Percentiles rank a stretch among this genome's conserved stretches.
These are phyloP conservation scores for Tubosaeta brunneosetosa DNA, from an alignment of 768 basidiomycete species.

Conservation along the genomic window DNA sequence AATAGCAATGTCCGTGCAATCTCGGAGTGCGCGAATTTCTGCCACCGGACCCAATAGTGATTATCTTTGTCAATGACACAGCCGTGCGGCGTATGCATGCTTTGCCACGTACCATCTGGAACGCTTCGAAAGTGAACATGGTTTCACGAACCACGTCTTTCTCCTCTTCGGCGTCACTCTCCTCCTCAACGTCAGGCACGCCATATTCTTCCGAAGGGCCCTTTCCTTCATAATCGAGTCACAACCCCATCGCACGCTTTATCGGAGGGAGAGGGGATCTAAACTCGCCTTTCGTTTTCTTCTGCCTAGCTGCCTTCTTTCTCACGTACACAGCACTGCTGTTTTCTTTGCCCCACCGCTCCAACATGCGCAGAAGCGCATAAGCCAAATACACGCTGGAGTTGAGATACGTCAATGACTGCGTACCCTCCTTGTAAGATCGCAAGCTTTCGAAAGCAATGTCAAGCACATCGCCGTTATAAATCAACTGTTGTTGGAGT, in stretches of 20 bases:
- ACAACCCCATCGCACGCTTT: slow-evolving; percentile 8
- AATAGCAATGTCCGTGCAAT: slow-evolving; percentile 79
- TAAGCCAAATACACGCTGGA: slow-evolving; percentile 81
- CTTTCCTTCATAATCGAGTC: slow-evolving; percentile 28
- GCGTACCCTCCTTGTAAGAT: slow-evolving; percentile 76
- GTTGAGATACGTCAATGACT: slow-evolving; percentile 78
- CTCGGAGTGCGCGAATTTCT: slow-evolving; percentile 90
- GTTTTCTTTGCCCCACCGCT: slow-evolving; percentile 75
- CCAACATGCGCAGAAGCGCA: slow-evolving; percentile 83
- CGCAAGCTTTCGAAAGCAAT: slow-evolving; percentile 74
- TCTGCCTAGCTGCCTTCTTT: slow-evolving; percentile 51
- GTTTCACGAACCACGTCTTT: slow-evolving; percentile 76
- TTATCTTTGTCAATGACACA: slow-evolving; percentile 17
- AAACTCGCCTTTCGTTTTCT: slow-evolving; percentile 47
- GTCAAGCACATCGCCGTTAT: slow-evolving; percentile 93
- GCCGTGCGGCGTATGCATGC: slow-evolving; percentile 14
- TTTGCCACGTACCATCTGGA: slow-evolving; percentile 65
- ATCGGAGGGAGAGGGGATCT: slow-evolving; percentile 18
- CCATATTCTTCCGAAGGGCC: slow-evolving; percentile 51
- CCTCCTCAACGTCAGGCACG: slow-evolving; percentile 65
- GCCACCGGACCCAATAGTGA: slow-evolving; percentile 16
- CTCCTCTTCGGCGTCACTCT: slow-evolving; percentile 51
- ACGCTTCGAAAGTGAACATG: slow-evolving; percentile 86
- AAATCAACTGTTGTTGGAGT: slow-evolving; percentile 87
- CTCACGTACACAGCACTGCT: slow-evolving; percentile 69